Evolutionary conservation across 108 stramenopile genomes (phyloP).

Genomic region (Cyclotella distinguenda): DNA sequence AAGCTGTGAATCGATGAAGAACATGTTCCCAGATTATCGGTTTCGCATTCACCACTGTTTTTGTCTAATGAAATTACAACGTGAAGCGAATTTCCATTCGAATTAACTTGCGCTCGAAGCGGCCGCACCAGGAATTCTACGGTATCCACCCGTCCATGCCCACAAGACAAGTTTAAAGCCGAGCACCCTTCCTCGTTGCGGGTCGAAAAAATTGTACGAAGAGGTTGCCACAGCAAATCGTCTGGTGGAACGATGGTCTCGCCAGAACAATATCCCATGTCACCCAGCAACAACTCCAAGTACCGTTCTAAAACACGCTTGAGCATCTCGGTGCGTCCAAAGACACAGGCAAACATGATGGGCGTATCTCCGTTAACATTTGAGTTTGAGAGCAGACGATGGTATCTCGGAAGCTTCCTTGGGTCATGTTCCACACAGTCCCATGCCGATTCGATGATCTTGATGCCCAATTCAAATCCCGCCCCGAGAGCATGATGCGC

Average conservation of each 20-base stretch:
- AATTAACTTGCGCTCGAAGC: neutral
- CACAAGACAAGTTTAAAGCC: conserved; percentile 51
- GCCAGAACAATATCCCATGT: neutral
- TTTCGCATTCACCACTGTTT: neutral
- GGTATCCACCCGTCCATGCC: conserved; percentile 45
- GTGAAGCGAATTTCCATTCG: neutral
- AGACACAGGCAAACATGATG: conserved; percentile 62
- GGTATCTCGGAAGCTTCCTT: conserved; percentile 6
- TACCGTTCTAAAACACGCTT: conserved; percentile 21
- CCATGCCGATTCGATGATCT: conserved; percentile 18
- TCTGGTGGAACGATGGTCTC: neutral
- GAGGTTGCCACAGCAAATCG: conserved; percentile 14
- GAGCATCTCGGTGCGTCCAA: conserved; percentile 12
- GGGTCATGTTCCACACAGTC: neutral
- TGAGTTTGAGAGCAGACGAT: conserved; percentile 23
- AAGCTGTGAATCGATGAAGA: neutral
- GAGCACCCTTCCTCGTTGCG: conserved; percentile 19
- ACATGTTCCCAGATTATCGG: neutral
- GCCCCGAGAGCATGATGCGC: conserved; percentile 62
- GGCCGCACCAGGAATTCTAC: conserved; percentile 36
- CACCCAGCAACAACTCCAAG: conserved; percentile 6
- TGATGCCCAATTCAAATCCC: conserved; percentile 48
- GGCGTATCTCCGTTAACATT: conserved; percentile 69
- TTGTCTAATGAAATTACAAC: neutral
- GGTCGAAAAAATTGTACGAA: conserved; percentile 21